phyloP scores from a whole-genome alignment of 257 asterid genomes.

The Leptodermis oblonga region DNA sequence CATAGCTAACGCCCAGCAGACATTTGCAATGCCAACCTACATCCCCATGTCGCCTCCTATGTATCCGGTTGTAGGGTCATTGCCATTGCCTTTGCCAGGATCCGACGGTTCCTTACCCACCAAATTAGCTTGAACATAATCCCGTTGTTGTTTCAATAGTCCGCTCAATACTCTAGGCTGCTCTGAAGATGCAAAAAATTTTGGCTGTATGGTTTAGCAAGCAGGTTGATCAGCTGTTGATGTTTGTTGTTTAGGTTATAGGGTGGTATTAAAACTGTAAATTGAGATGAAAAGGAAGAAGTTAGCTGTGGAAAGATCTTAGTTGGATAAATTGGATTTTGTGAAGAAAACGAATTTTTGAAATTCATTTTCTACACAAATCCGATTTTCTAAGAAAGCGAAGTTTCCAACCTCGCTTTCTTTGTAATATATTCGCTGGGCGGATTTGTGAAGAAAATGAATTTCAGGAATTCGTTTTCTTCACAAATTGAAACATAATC shows the following conservation, averaged over 20 bases:
- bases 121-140: slow-evolving; percentile 43
- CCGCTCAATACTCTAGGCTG: slow-evolving; percentile 12
- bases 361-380: too few species aligned
- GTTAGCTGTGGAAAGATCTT: slow-evolving; percentile 17
- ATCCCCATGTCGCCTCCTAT: slow-evolving; percentile 50
- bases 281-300: slow-evolving; percentile 13
- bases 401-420: too few species aligned
- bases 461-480: too few species aligned
- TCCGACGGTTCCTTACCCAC: slow-evolving; percentile 40
- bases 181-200: slow-evolving; percentile 7
- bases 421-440: too few species aligned
- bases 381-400: too few species aligned
- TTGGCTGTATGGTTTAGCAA: slow-evolving; percentile 6
- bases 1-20: slow-evolving; percentile 43
- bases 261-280: slow-evolving; percentile 24
- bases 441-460: too few species aligned
- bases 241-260: not conserved
- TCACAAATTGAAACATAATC: too few species aligned
- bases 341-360: too few species aligned
- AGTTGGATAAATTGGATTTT: too few species aligned
- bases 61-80: slow-evolving; percentile 42
- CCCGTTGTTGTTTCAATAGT: not conserved
- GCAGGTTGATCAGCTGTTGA: not conserved
- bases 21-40: slow-evolving; percentile 45
- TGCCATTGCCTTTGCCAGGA: slow-evolving; percentile 51